A percentile compares a stretch with the other conserved stretches of the same genome.
phyloP scores from a whole-genome alignment of 2,329 filamentous ascomycete species.

The Ustulina deusta region DNA sequence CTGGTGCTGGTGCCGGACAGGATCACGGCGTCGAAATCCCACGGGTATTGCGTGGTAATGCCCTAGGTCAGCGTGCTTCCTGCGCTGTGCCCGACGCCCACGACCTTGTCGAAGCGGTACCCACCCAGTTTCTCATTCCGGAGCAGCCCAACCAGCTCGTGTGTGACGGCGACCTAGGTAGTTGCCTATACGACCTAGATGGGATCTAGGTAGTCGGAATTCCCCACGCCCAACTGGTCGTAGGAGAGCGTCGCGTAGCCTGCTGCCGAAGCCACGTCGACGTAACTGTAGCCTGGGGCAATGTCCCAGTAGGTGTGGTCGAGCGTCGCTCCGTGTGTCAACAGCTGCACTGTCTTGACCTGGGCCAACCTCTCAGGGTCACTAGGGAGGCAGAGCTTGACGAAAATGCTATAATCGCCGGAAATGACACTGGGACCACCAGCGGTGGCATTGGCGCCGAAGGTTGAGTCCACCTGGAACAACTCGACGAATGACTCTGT shows the following conservation, averaged over 20 bases:
- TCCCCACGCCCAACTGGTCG: slow-evolving; percentile 56
- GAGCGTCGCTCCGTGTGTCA: slow-evolving; percentile 56
- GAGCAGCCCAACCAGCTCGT: slow-evolving; percentile 51
- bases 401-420: slow-evolving; percentile 41
- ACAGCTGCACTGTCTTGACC: slow-evolving; percentile 52
- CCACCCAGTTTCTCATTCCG: slow-evolving; percentile 39
- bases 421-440: slow-evolving; percentile 39
- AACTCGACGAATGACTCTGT: slow-evolving; percentile 42
- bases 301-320: slow-evolving; percentile 56
- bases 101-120: slow-evolving; percentile 50
- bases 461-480: slow-evolving; percentile 39
- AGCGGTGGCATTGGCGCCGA: slow-evolving; percentile 31
- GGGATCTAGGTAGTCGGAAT: slow-evolving; percentile 54
- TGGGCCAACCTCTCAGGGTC: slow-evolving; percentile 23
- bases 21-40: slow-evolving; percentile 52
- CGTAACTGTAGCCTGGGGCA: slow-evolving; percentile 54
- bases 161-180: slow-evolving; percentile 53
- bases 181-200: slow-evolving; percentile 54
- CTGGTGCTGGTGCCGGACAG: slow-evolving; percentile 52
- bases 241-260: slow-evolving; percentile 57
- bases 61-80: slow-evolving; percentile 52
- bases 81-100: slow-evolving; percentile 56
- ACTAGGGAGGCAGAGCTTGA: slow-evolving; percentile 42
- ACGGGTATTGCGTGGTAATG: slow-evolving; percentile 50
- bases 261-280: slow-evolving; percentile 54